phyloP scores from a whole-genome alignment of 1,139 yeast genomes.

The Nakaseomyces delphensis region DNA sequence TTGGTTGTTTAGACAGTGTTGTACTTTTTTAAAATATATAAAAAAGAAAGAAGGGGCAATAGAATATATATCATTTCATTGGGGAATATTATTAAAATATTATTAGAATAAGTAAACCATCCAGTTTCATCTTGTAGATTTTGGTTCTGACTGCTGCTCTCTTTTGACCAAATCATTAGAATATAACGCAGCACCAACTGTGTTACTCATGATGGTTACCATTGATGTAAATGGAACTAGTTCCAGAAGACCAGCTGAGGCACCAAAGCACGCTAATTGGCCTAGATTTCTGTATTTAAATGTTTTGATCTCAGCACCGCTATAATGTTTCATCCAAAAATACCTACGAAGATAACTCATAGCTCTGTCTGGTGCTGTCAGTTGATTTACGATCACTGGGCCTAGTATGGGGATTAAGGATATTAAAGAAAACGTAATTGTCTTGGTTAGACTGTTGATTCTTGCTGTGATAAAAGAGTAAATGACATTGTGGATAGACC shows the following conservation, averaged over 20 bases:
- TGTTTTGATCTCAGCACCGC: constrained; percentile 11
- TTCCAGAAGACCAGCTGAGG: constrained; percentile 29
- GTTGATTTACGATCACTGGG: constrained; percentile 22
- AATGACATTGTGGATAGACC: constrained; percentile 6
- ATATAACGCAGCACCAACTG: constrained; percentile 30
- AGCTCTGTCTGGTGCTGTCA: constrained; percentile 23
- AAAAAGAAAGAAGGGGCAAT: not conserved
- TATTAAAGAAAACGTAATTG: constrained; percentile 8
- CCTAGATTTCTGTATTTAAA: constrained; percentile 21
- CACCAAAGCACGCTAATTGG: constrained; percentile 27
- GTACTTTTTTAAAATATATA: constrained; percentile 22
- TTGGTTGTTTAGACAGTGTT: constrained; percentile 86
- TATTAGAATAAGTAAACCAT: too few relatives aligned
- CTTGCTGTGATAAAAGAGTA: constrained; percentile 10
- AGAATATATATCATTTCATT: not conserved
- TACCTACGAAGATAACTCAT: constrained; percentile 19
- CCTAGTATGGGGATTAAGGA: constrained; percentile 27
- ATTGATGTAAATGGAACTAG: constrained; percentile 28
- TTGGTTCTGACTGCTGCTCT: not conserved
- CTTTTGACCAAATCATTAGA: constrained; percentile 11
- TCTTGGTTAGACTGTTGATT: constrained; percentile 6
- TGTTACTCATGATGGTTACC: constrained; percentile 25
- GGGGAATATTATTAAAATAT: too few relatives aligned
- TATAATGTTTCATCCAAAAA: constrained; percentile 14
- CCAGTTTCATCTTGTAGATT: not conserved